Conservation (phyloP, 1,284 basidiomycete genomes). For the Melampsora americana region DNA sequence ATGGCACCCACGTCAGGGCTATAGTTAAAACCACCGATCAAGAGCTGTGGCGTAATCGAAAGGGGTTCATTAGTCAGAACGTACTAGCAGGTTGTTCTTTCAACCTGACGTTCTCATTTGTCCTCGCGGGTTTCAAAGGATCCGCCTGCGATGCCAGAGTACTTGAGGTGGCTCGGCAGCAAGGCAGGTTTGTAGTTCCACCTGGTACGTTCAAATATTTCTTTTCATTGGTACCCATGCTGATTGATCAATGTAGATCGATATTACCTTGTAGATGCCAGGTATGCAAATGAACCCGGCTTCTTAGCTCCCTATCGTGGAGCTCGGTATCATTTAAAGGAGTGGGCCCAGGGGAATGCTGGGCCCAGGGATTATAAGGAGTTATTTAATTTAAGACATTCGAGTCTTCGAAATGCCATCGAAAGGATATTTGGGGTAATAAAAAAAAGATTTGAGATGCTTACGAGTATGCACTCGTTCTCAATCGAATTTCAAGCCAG, state of each 20-base stretch:
- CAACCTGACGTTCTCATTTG: constrained; percentile 52
- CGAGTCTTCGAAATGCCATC: neutral
- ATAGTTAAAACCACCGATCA: constrained; percentile 46
- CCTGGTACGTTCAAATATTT: neutral
- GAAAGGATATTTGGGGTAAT: neutral
- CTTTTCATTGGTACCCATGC: neutral
- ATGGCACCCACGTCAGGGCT: constrained; percentile 52
- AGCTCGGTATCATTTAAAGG: neutral
- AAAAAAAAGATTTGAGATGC: neutral
- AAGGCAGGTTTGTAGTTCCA: constrained; percentile 1
- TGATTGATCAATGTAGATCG: neutral
- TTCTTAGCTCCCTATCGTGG: neutral
- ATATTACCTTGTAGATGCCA: neutral
- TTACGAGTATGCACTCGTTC: too few species aligned
- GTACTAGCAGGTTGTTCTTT: constrained; percentile 52
- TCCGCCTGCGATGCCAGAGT: constrained; percentile 52
- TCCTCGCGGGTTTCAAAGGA: constrained; percentile 55
- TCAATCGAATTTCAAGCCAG: too few species aligned
- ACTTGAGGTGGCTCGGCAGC: constrained; percentile 51
- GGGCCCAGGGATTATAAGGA: neutral
- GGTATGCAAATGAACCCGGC: neutral
- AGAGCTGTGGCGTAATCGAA: constrained; percentile 48
- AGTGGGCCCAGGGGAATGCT: neutral
- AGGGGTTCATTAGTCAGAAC: constrained; percentile 52
- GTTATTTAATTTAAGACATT: neutral